These are phyloP conservation scores for Dysphania ambrosioides DNA, from an alignment of 148 eudicot species.

Conservation along the genomic window DNA sequence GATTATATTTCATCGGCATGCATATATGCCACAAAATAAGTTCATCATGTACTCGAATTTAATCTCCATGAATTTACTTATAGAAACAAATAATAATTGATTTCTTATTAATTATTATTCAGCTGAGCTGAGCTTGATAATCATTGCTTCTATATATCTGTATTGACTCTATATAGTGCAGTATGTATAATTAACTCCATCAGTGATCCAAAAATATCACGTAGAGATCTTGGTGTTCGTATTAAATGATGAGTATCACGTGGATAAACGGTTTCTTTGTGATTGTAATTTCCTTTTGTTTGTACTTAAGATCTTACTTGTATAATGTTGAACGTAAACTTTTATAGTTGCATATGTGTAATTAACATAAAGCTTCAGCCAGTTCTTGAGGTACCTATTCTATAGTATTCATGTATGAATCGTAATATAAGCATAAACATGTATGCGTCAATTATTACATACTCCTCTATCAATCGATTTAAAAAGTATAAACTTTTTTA, in stretches of 20 bases:
- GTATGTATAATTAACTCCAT: background rate
- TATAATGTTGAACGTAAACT: background rate
- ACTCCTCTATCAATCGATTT: too few species aligned
- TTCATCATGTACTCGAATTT: slow-evolving; percentile 4
- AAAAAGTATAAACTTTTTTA: too few species aligned
- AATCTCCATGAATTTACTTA: background rate
- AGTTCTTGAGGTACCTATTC: too few species aligned
- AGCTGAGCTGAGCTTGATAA: background rate
- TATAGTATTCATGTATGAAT: too few species aligned
- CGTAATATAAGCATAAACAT: too few species aligned
- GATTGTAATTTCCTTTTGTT: slow-evolving; percentile 10
- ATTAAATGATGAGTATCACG: slow-evolving; percentile 12
- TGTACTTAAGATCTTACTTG: slow-evolving; percentile 5
- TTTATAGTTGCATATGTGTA: too few species aligned
- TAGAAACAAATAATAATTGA: background rate
- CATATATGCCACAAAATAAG: slow-evolving; percentile 3
- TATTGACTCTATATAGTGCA: too few species aligned
- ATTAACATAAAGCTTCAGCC: background rate
- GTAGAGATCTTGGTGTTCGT: background rate
- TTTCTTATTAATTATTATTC: background rate
- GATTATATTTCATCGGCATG: slow-evolving; percentile 4
- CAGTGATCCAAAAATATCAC: background rate
- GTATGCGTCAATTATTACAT: too few species aligned
- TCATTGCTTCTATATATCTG: background rate
- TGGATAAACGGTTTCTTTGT: background rate